phyloP scores from a whole-genome alignment of 225 moss, liverwort and hornwort genomes.

The Thuidium tamariscinum region DNA sequence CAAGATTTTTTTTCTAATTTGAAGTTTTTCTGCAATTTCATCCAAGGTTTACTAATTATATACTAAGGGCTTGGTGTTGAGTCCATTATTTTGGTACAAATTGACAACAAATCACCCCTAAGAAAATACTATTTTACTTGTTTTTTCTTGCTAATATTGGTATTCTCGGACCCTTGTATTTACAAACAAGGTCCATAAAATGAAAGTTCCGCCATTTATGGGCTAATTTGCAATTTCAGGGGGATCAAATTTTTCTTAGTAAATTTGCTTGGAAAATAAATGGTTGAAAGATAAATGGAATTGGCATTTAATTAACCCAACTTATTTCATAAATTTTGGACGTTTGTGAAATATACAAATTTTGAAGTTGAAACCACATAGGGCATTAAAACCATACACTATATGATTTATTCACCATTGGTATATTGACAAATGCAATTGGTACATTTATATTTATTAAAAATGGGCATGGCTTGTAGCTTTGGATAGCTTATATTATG shows the following conservation, averaged over 20 bases:
- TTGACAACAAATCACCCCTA: too few species aligned
- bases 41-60: too few species aligned
- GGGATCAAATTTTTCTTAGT: neutral
- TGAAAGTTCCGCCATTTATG: too few species aligned
- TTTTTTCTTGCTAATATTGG: too few species aligned
- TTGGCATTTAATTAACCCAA: neutral
- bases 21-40: too few species aligned
- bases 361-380: neutral
- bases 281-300: neutral
- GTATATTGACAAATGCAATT: neutral
- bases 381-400: fast-evolving
- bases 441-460: fast-evolving
- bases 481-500: neutral
- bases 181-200: too few species aligned
- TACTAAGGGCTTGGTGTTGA: too few species aligned
- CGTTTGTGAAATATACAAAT: neutral
- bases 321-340: neutral
- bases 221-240: too few species aligned
- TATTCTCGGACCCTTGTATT: neutral
- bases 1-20: too few species aligned
- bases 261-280: neutral
- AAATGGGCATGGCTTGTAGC: neutral
- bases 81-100: too few species aligned
- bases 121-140: too few species aligned
- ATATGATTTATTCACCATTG: neutral